Base-by-base conservation (phyloP, 805 yeast species). In the Ogataea thermomethanolica region DNA sequence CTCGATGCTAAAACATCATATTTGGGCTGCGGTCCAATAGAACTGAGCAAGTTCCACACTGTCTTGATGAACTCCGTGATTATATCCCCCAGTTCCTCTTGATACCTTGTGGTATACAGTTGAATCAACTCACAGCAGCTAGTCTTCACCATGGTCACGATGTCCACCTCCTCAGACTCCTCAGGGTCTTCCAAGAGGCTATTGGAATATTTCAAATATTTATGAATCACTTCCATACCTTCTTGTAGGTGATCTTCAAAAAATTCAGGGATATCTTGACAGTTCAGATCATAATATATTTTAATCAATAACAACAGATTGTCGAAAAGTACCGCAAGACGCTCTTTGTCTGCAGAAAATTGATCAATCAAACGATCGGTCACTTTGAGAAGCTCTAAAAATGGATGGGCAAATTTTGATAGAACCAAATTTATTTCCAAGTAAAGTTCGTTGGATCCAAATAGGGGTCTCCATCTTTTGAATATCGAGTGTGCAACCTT, bases 241-340 rank as follows among this genome's bases (percentile, higher is more conserved):
- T 65, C 67, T 29, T 72, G 67, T 62, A 93, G 66, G 59, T 93
- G 76, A 64, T 93, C 98, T 65, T 95, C 99, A 59, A 93, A 93
- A 58, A 91, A 93, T 64, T 90, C 99, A 1, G 99, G 99, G 39
- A 93, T 83, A 64, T 93, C 99, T 66, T 95, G 99, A 64, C 97
- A 91, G 62, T 93, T 93, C 55, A 93, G 77, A 61, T 93, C 99
- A 59, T 80, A 88, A 64, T 86, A 95, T 26, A 95, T 77, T 59
- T 93, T 91, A 25, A 84, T 64, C 39, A 90, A 70, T 15, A 89
- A 64, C 36, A 83, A 66, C 51, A 90, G 62, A 41, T 84, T 85
- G 24, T 84, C 91, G 51, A 88, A 76, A 32, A 83, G 69, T 2
- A 80, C 66, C 25, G 57, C 58, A 44, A 89, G 67, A 20, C 70